Evolutionary conservation across 192 early-diverging fungal genomes (phyloP).

Genomic region (Phycomyces nitens): DNA sequence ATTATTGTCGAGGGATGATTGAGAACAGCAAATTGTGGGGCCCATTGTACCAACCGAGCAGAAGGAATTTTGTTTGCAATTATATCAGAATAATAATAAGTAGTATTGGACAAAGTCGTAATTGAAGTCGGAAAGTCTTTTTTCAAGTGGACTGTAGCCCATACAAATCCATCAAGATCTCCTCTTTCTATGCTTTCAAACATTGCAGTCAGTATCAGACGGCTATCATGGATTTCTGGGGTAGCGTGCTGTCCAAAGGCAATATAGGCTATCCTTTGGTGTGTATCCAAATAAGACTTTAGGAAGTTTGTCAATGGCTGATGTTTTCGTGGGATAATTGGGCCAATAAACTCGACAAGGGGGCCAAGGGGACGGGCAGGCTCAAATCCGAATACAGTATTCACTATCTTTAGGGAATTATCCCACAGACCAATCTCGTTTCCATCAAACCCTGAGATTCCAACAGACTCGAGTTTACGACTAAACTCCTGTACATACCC

Average conservation of each 20-base stretch:
- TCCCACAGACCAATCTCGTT: constrained; percentile 7
- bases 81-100: too few species aligned
- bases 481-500: background rate
- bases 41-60: constrained; percentile 5
- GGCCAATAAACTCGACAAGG: constrained; percentile 31
- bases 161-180: constrained; percentile 35
- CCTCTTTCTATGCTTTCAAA: constrained; percentile 17
- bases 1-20: constrained; percentile 20
- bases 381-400: constrained; percentile 25
- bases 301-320: background rate
- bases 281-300: constrained; percentile 9
- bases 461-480: background rate
- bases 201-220: constrained; percentile 26
- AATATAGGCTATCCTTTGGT: constrained; percentile 24
- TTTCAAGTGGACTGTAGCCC: constrained; percentile 14
- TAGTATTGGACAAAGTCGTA: too few species aligned
- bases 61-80: too few species aligned
- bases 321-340: constrained; percentile 29
- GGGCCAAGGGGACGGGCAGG: constrained; percentile 20
- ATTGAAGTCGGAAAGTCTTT: too few species aligned
- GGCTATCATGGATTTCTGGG: constrained; percentile 2
- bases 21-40: constrained; percentile 33
- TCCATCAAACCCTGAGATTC: background rate
- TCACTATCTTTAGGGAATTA: constrained; percentile 24
- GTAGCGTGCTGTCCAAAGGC: constrained; percentile 30